Base-by-base conservation (phyloP, 2,329 filamentous ascomycete genomes). In the Geosmithia morbida region DNA sequence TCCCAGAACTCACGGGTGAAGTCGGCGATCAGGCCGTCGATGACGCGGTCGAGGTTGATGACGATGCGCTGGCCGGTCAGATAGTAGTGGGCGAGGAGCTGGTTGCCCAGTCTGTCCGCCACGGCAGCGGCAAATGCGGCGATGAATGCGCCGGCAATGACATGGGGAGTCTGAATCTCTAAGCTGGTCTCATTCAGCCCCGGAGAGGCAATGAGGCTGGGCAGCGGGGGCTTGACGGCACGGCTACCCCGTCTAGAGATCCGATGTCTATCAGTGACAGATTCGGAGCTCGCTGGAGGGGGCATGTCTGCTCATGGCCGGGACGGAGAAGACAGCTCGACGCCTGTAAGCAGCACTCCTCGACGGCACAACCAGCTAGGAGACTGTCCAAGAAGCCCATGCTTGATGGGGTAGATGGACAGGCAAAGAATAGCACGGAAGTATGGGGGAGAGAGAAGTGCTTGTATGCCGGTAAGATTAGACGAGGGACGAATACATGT, bases 51-150 rank as follows among this genome's bases (percentile, higher is more conserved):
- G 17, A 66, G 52, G 42, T 65, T 65, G 47, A 64, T 48, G 22
- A 53, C 55, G 6, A 61, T 55, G 22, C 55, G 57, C 44, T 60
- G 55, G 43, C 63, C 60, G 17, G 43, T 22, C 7, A 62, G 53
- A 48, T 66, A 66, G 41, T 66, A 66, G 48, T 66, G 58, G 4
- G 61, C 60, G 46, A 65, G 57, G 18, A 66, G 59, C 18, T 61
- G 60, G 52, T 65, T 63, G 47, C 57, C 53, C 41, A 66, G 52
- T 2, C 57, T 59, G 20, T 64, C 60, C 30, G 59, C 59, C 44
- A 66, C 51, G 26, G 60, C 55, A 41, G 56, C 55, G 11, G 63
- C 60, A 49, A 65, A 65, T n/a, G 62, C 57, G 7, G 59, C 56
- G 33, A 56, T 55, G 30, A 65, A 49, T 3, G 61, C 59, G 26